phyloP scores from a whole-genome alignment of 73 alveolate species.

The Tetrahymena malaccensis region DNA sequence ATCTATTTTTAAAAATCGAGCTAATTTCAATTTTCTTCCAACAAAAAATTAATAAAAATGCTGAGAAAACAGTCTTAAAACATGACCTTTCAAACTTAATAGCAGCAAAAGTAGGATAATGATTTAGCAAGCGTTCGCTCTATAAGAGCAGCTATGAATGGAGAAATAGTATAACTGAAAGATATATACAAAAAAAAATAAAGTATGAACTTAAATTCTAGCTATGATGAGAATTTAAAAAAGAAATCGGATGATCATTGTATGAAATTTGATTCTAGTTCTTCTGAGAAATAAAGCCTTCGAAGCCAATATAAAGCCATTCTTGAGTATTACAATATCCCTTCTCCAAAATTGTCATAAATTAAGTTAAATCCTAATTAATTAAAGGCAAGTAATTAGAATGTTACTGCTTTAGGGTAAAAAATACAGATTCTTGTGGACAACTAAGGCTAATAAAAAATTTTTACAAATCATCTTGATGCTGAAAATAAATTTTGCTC shows the following conservation, averaged over 20 bases:
- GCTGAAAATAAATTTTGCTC: not conserved
- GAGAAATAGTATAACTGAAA: not conserved
- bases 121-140: not conserved
- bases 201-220: too few species aligned
- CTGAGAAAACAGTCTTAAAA: not conserved
- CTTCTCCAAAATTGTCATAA: not conserved
- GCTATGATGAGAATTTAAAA: too few species aligned
- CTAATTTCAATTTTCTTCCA: not conserved
- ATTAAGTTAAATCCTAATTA: not conserved
- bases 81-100: not conserved
- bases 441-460: too few species aligned
- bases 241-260: not conserved
- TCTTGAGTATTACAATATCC: not conserved
- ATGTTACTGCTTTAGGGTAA: not conserved
- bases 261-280: not conserved
- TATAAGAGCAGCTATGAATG: not conserved
- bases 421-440: not conserved
- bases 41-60: not conserved
- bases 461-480: not conserved
- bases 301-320: not conserved
- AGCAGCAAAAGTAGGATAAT: not conserved
- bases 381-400: not conserved
- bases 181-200: too few species aligned
- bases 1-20: not conserved
- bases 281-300: not conserved